These are phyloP conservation scores for Termitomyces heimii DNA, from an alignment of 768 basidiomycete species.

Conservation along the genomic window DNA sequence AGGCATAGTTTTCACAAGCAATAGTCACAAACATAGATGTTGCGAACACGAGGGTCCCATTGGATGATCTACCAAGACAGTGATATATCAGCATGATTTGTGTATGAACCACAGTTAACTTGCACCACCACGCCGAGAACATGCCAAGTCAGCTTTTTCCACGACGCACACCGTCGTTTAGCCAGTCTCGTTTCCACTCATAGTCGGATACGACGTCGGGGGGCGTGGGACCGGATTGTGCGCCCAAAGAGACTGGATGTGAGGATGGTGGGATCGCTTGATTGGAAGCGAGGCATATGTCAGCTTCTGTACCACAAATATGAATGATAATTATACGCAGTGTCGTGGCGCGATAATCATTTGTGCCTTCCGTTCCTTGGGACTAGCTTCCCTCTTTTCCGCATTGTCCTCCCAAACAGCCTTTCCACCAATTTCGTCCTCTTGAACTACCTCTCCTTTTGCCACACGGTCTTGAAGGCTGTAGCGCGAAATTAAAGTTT, in stretches of 20 bases:
- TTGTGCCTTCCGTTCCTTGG: conserved; percentile 74
- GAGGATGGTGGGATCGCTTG: too few relatives aligned
- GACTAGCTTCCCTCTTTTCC: conserved; percentile 71
- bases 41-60: too few relatives aligned
- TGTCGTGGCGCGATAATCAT: conserved; percentile 85
- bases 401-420: conserved; percentile 74
- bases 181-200: conserved; percentile 13
- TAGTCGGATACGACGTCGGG: not conserved
- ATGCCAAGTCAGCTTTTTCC: conserved; percentile 34
- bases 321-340: conserved; percentile 43
- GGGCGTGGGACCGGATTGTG: conserved; percentile 35
- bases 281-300: not conserved
- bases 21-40: too few relatives aligned
- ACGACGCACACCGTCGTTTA: conserved; percentile 40
- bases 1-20: too few relatives aligned
- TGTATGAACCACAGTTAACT: too few relatives aligned
- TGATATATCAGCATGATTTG: too few relatives aligned
- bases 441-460: conserved; percentile 22
- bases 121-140: not conserved
- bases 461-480: conserved; percentile 49
- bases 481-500: conserved; percentile 65
- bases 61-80: too few relatives aligned
- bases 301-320: not conserved
- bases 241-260: conserved; percentile 47
- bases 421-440: conserved; percentile 51